Percentiles rank a stretch among this genome's conserved stretches.
phyloP scores from a whole-genome alignment of 768 basidiomycete species.

The Macrolepiota albuminosa region DNA sequence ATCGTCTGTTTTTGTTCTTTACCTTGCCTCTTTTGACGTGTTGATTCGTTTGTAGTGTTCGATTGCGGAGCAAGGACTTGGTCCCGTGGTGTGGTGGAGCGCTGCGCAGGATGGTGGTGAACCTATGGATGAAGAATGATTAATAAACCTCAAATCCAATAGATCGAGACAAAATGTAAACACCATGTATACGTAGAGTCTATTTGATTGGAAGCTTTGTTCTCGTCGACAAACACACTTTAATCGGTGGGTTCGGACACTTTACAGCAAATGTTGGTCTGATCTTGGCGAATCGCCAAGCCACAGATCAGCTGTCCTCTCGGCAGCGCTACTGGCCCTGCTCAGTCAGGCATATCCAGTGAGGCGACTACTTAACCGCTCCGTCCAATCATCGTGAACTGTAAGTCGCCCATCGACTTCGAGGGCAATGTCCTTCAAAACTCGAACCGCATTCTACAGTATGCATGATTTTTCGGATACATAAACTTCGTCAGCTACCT shows the following conservation, averaged over 20 bases:
- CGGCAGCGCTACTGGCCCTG: neutral
- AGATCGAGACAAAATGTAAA: conserved; percentile 2
- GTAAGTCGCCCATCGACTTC: neutral
- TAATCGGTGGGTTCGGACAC: neutral
- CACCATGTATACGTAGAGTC: neutral
- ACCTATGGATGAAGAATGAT: conserved; percentile 40
- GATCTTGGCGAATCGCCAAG: too few species aligned
- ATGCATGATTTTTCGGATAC: neutral
- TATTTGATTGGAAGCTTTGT: neutral
- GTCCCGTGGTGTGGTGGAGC: conserved; percentile 75
- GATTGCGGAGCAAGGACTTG: conserved; percentile 78
- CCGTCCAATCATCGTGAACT: neutral
- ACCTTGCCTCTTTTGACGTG: neutral
- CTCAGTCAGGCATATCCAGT: neutral
- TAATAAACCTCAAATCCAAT: neutral
- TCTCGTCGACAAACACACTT: too few species aligned
- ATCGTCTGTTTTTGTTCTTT: conserved; percentile 41
- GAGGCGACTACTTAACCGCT: neutral
- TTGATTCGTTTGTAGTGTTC: conserved; percentile 51
- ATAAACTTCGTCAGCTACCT: neutral
- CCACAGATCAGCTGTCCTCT: neutral
- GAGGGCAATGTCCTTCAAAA: neutral
- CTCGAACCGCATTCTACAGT: neutral
- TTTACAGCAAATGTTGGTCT: too few species aligned
- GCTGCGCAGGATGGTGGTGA: conserved; percentile 40